phyloP scores from a whole-genome alignment of 2,329 filamentous ascomycete species.

The Akanthomyces dipterigenus region DNA sequence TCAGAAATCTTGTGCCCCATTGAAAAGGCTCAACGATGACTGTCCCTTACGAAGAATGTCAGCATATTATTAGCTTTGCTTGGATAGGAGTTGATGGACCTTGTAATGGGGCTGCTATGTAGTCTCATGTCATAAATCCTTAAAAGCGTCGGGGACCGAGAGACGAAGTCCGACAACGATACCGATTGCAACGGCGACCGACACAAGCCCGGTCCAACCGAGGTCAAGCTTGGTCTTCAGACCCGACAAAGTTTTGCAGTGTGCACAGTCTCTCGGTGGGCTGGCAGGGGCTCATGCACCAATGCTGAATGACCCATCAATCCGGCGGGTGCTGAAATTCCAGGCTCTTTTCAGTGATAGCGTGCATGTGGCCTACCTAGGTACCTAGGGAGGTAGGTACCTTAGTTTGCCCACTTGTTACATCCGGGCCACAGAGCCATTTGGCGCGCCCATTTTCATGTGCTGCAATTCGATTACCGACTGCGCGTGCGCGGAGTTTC shows the following conservation, averaged over 20 bases:
- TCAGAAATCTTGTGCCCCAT: neutral
- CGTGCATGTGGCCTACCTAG: constrained; percentile 11
- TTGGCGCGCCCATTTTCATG: constrained; percentile 7
- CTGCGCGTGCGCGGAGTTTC: neutral
- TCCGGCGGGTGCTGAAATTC: neutral
- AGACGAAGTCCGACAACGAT: neutral
- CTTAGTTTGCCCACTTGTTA: neutral
- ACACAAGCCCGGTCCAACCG: constrained; percentile 15
- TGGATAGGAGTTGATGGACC: neutral
- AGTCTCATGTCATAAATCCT: constrained; percentile 12
- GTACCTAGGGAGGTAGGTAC: no score
- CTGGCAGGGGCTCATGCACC: constrained; percentile 1
- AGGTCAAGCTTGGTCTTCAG: constrained; percentile 11
- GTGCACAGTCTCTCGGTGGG: constrained; percentile 7
- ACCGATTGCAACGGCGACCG: constrained; percentile 11
- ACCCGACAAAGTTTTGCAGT: constrained; percentile 7
- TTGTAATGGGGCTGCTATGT: neutral
- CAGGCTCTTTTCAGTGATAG: neutral
- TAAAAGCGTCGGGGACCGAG: constrained; percentile 11
- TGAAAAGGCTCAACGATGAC: neutral
- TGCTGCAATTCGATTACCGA: constrained; percentile 11
- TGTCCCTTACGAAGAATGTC: constrained; percentile 8
- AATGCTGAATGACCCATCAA: neutral
- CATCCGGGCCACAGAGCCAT: constrained; percentile 3
- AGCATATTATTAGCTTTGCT: constrained; percentile 2